Percentiles rank a stretch among this genome's conserved stretches.
Evolutionary conservation across 371 early-diverging fungal species (phyloP).

Genomic region (Mortierella sp.): DNA sequence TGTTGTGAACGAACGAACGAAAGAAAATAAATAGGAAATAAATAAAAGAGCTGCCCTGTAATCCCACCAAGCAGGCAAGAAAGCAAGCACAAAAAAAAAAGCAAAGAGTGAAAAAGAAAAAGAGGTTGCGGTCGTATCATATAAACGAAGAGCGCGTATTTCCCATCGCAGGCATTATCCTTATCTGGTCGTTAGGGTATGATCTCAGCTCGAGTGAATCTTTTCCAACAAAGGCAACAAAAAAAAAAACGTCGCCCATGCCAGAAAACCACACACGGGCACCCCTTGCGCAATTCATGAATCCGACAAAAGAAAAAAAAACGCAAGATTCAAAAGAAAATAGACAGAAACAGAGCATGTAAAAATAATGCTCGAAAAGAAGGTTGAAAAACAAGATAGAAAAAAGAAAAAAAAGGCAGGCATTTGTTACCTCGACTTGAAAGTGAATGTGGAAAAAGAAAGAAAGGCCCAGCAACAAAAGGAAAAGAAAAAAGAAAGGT

Average conservation of each 20-base stretch:
- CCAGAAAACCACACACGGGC: constrained; percentile 50
- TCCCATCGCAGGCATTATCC: constrained; percentile 61
- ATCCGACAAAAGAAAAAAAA: constrained; percentile 17
- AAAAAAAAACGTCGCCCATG: background rate
- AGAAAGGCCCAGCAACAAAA: background rate
- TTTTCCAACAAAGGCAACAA: constrained; percentile 15
- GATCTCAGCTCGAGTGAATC: constrained; percentile 56
- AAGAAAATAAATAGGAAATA: background rate
- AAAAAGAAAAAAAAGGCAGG: background rate
- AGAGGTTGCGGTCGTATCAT: constrained; percentile 9
- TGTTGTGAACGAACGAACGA: no score
- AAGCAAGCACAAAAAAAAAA: background rate
- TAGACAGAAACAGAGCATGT: constrained; percentile 7
- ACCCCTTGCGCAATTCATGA: constrained; percentile 53
- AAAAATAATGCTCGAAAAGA: constrained; percentile 4
- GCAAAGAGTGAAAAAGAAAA: constrained; percentile 14
- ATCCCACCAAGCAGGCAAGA: background rate
- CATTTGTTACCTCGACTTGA: background rate
- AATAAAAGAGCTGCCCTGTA: background rate
- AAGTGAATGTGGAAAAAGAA: constrained; percentile 1
- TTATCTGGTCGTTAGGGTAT: constrained; percentile 60
- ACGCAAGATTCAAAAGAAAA: background rate
- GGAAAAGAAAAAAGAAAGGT: constrained; percentile 3
- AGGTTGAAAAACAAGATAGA: constrained; percentile 1
- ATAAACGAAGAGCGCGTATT: constrained; percentile 36